A percentile compares a stretch with the other conserved stretches of the same genome.
These are phyloP conservation scores for Talinum fruticosum DNA, from an alignment of 148 eudicot species.

Conservation along the genomic window DNA sequence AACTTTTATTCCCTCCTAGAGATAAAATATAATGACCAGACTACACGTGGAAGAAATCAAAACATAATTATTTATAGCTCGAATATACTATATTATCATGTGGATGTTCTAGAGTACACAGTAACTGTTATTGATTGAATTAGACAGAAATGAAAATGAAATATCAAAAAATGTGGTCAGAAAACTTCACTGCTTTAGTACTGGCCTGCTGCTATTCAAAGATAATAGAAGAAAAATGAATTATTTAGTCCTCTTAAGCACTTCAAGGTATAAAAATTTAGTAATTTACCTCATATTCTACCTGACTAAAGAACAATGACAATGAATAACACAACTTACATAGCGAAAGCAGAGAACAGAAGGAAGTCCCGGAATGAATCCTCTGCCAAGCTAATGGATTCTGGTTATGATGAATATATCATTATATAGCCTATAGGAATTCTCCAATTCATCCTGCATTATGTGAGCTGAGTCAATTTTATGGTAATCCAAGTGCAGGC, in stretches of 20 bases:
- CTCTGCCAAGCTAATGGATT: constrained; percentile 49
- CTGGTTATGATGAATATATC: constrained; percentile 53
- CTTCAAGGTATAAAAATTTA: neutral
- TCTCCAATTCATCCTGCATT: constrained; percentile 64
- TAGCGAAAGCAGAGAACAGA: neutral
- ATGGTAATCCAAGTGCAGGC: neutral
- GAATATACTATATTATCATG: neutral
- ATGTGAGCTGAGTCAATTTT: neutral
- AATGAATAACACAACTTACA: constrained; percentile 8
- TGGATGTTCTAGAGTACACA: neutral
- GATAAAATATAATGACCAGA: too few species aligned
- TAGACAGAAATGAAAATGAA: too few species aligned
- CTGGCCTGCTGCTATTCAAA: neutral
- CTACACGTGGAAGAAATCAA: neutral
- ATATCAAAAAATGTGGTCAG: neutral
- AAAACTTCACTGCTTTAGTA: neutral
- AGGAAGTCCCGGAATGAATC: neutral
- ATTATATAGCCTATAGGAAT: constrained; percentile 8
- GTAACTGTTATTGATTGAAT: neutral
- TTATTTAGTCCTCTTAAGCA: neutral
- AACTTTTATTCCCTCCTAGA: neutral
- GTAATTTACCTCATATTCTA: neutral
- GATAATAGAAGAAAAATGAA: too few species aligned
- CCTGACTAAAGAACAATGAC: constrained; percentile 1
- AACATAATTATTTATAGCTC: neutral